A percentile compares a stretch with the other conserved stretches of the same genome.
These are phyloP conservation scores for Colletotrichum sojae DNA, from an alignment of 2,329 filamentous ascomycete genomes.

Conservation along the genomic window DNA sequence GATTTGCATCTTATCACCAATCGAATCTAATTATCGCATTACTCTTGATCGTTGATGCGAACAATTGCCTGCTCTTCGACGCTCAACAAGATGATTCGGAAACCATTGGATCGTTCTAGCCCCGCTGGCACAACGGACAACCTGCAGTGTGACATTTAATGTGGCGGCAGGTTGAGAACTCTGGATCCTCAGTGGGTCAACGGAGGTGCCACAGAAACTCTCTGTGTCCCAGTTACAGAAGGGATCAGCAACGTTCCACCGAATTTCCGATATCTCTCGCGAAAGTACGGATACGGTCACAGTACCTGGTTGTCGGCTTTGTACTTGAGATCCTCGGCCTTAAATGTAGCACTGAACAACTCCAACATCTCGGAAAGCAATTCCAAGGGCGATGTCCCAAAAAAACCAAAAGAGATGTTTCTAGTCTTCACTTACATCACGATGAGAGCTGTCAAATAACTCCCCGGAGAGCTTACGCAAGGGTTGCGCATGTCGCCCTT, in stretches of 20 bases:
- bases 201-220: background rate
- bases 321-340: constrained; percentile 13
- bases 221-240: constrained; percentile 1
- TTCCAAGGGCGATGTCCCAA: background rate
- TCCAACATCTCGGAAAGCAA: background rate
- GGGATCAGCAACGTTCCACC: constrained; percentile 16
- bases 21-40: background rate
- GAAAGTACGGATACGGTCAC: constrained; percentile 35
- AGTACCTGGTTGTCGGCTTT: constrained; percentile 23
- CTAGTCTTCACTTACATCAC: background rate
- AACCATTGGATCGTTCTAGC: background rate
- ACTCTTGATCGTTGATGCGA: background rate
- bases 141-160: constrained; percentile 3
- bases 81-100: background rate
- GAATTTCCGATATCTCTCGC: constrained; percentile 15
- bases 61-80: background rate
- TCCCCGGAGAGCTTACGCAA: background rate
- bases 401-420: background rate
- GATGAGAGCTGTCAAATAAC: background rate
- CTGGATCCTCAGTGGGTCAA: constrained; percentile 8
- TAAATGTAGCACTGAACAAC: background rate
- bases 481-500: background rate
- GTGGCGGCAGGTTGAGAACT: constrained; percentile 21
- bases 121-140: background rate
- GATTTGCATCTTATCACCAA: too few species aligned